phyloP scores from a whole-genome alignment of 192 early-diverging fungal genomes.

The Spizellomyces sp. region DNA sequence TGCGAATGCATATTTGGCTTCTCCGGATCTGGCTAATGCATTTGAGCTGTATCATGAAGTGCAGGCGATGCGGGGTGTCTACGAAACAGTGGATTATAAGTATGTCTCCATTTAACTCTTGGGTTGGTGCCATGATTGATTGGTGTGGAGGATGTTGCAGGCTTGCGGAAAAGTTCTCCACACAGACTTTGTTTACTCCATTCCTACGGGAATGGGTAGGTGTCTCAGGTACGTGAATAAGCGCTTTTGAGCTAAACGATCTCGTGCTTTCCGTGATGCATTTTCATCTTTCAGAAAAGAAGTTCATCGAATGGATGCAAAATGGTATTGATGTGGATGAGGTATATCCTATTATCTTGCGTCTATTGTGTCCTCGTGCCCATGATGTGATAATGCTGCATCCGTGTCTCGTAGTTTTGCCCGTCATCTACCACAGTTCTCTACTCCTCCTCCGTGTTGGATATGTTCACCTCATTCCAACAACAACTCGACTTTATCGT shows the following conservation, averaged over 20 bases:
- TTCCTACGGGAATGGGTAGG: slow-evolving; percentile 43
- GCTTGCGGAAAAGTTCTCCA: slow-evolving; percentile 33
- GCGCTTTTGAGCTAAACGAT: neutral
- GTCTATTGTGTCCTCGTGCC: too few relatives aligned
- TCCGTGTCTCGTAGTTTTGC: too few relatives aligned
- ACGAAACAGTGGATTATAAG: slow-evolving; percentile 41
- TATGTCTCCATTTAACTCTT: neutral
- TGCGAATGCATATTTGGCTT: slow-evolving; percentile 11
- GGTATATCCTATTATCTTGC: slow-evolving; percentile 2
- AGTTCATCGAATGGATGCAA: slow-evolving; percentile 44
- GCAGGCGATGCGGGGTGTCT: slow-evolving; percentile 22
- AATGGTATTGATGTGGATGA: slow-evolving; percentile 41
- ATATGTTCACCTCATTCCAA: slow-evolving; percentile 50
- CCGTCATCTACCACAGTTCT: slow-evolving; percentile 2
- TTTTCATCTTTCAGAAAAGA: slow-evolving; percentile 19
- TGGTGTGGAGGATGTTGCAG: neutral
- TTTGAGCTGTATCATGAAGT: slow-evolving; percentile 47
- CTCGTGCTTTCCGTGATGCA: neutral
- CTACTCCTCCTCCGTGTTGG: slow-evolving; percentile 44
- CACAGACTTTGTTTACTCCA: slow-evolving; percentile 41
- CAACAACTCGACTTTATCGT: slow-evolving; percentile 44
- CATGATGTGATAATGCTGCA: too few relatives aligned
- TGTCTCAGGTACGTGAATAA: slow-evolving; percentile 21
- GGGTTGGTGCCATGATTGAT: too few relatives aligned
- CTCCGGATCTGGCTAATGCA: slow-evolving; percentile 29